Percentiles rank a stretch among this genome's conserved stretches.
phyloP scores from a whole-genome alignment of 1,284 basidiomycete species.

The Cerrena zonata region DNA sequence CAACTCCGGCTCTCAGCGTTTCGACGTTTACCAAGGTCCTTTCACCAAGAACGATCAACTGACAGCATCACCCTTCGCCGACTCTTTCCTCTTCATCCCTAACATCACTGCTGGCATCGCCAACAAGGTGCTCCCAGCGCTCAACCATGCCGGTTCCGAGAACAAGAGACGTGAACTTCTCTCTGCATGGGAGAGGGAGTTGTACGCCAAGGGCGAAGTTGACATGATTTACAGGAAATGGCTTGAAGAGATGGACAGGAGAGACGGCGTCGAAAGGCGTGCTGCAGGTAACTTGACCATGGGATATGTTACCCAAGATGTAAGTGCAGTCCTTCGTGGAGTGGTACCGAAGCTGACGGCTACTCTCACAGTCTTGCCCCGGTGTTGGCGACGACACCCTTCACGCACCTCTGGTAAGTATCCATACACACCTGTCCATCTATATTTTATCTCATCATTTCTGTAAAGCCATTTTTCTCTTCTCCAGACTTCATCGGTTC shows the following conservation, averaged over 20 bases:
- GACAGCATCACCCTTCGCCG: slow-evolving; percentile 60
- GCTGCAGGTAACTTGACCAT: slow-evolving; percentile 47
- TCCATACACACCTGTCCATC: no score
- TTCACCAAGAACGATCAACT: slow-evolving; percentile 80
- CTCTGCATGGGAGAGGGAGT: slow-evolving; percentile 31
- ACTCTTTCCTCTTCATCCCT: slow-evolving; percentile 56
- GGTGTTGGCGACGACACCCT: slow-evolving; percentile 65
- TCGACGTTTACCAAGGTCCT: slow-evolving; percentile 61
- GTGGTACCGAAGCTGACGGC: not conserved
- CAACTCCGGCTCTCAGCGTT: slow-evolving; percentile 73
- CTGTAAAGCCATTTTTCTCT: slow-evolving; percentile 40
- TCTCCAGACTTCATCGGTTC: slow-evolving; percentile 59
- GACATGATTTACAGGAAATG: slow-evolving; percentile 47
- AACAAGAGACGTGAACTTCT: slow-evolving; percentile 24
- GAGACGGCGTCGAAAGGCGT: slow-evolving; percentile 30
- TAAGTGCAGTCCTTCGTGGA: slow-evolving; percentile 29
- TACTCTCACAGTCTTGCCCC: slow-evolving; percentile 49
- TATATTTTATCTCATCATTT: no score
- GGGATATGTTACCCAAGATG: slow-evolving; percentile 72
- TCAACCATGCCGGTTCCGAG: slow-evolving; percentile 46
- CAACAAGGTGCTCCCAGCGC: slow-evolving; percentile 43
- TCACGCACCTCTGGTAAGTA: slow-evolving; percentile 44
- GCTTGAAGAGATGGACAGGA: slow-evolving; percentile 50
- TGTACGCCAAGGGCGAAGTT: slow-evolving; percentile 49
- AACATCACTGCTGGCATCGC: slow-evolving; percentile 46